Evolutionary conservation across 345 rosid genomes (phyloP), one percentile per base, ranked within the genome.

Genomic region (Limnanthes douglasii): DNA sequence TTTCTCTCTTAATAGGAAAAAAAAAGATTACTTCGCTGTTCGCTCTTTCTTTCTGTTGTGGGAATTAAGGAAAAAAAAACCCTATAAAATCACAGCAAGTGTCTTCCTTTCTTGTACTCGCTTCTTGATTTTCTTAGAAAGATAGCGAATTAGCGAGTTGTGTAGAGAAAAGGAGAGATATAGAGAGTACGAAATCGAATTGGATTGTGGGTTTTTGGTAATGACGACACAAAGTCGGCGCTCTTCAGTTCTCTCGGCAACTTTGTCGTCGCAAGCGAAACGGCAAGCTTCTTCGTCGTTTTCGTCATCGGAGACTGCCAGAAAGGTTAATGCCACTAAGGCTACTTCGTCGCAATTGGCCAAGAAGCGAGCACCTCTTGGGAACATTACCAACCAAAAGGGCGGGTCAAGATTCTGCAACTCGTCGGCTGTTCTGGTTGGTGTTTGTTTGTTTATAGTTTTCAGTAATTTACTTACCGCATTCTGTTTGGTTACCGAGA

Each of bases 311-410:
- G 76, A 63, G 52, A 66, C 58, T 45, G 43, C 14, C 8, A 63
- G 66, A 19, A 66, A 68, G 55, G 44, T 43, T 15, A 49, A 31
- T 21, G 37, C 53, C n/a, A n/a, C n/a, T n/a, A n/a, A n/a, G 19
- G 51, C 57, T 9, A 43, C 51, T 23, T 53, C 57, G 12, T 47
- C 75, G 11, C 64, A 56, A 25, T 46, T 43, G 70, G 51, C 66
- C 27, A 78, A 72, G 73, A 73, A 72, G 64, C 66, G 95, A 53
- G 65, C 65, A 25, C 79, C 93, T 21, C 83, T 86, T 33, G 46
- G 64, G 17, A 73, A 81, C 8, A 34, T 14, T 25, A 65, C 86
- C 1, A 86, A 77, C 44, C 73, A 68, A 29, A 77, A 54, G 61
- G 62, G 19, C 24, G 75, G 55, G 12, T 53, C 66, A 5, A 67